Conservation (phyloP, 225 moss, liverwort and hornwort genomes). For the Sphagnum tenellum region DNA sequence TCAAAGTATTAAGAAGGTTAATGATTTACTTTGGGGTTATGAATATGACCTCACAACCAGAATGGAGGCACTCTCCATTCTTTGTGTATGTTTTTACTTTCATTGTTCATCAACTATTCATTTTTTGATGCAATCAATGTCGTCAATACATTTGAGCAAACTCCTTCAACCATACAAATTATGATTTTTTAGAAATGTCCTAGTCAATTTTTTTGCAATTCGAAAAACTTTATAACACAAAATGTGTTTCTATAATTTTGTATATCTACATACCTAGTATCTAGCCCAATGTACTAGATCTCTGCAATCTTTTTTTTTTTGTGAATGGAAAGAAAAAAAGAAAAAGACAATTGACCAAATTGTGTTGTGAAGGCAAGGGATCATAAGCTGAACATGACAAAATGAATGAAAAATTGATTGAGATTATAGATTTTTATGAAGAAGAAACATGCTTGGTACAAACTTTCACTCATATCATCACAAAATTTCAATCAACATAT, state of each 20-base stretch:
- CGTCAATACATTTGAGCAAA: not conserved
- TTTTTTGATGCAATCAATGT: not conserved
- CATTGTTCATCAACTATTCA: not conserved
- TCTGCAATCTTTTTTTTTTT: too few species aligned
- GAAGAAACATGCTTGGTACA: conserved; percentile 47
- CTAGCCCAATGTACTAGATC: too few species aligned
- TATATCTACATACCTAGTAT: not conserved
- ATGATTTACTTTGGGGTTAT: conserved; percentile 50
- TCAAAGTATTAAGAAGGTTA: conserved; percentile 71
- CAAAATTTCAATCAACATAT: not conserved
- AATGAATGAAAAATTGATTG: conserved; percentile 16
- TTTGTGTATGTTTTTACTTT: conserved; percentile 14
- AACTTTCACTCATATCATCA: not conserved
- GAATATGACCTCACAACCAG: conserved; percentile 38
- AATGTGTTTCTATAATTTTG: not conserved
- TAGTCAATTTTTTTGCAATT: not conserved
- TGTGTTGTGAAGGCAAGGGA: not conserved
- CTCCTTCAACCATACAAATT: too few species aligned
- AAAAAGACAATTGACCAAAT: too few species aligned
- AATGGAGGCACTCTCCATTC: conserved; percentile 21
- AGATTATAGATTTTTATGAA: conserved; percentile 29
- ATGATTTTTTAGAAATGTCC: too few species aligned
- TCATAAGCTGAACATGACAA: conserved; percentile 28
- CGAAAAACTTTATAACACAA: not conserved
- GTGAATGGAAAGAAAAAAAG: too few species aligned